These are phyloP conservation scores for Clarireedia monteithiana DNA, from an alignment of 2,329 filamentous ascomycete genomes.

Conservation along the genomic window DNA sequence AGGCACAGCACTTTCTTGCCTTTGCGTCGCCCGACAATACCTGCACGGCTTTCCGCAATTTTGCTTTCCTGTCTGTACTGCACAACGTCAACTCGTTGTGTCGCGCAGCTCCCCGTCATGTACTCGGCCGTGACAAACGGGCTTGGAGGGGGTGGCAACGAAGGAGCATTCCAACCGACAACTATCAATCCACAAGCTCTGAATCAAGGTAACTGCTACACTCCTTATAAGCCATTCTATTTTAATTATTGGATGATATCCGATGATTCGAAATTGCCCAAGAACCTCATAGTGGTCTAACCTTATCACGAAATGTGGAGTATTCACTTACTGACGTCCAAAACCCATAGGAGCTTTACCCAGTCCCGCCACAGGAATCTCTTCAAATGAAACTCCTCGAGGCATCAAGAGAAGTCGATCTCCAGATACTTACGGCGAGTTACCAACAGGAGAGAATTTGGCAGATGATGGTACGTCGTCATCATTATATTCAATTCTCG, in stretches of 20 bases:
- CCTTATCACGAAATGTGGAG: not conserved
- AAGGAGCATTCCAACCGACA: conserved; percentile 8
- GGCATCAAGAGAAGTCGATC: conserved; percentile 76
- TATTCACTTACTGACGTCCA: not conserved
- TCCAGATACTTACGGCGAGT: conserved; percentile 50
- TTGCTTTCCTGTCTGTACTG: not conserved
- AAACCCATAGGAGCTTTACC: conserved; percentile 20
- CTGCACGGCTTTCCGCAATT: not conserved
- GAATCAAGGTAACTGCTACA: conserved; percentile 5
- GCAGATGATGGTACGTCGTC: conserved; percentile 67
- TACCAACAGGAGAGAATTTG: conserved; percentile 44
- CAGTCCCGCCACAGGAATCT: conserved; percentile 34
- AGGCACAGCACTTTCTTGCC: not conserved
- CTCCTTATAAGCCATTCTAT: not conserved
- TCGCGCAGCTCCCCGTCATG: conserved; percentile 7
- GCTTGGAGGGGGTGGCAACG: conserved; percentile 6
- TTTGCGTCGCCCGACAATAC: not conserved
- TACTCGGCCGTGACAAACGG: conserved; percentile 12
- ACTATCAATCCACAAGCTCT: conserved; percentile 11
- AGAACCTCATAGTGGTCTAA: not conserved
- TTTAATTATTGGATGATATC: not conserved
- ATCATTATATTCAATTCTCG: conserved; percentile 6
- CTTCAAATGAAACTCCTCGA: conserved; percentile 51
- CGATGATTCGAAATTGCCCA: not conserved
- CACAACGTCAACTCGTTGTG: not conserved